These are phyloP conservation scores for Aspergillus biplanus DNA, from an alignment of 495 filamentous ascomycete genomes.

Conservation along the genomic window DNA sequence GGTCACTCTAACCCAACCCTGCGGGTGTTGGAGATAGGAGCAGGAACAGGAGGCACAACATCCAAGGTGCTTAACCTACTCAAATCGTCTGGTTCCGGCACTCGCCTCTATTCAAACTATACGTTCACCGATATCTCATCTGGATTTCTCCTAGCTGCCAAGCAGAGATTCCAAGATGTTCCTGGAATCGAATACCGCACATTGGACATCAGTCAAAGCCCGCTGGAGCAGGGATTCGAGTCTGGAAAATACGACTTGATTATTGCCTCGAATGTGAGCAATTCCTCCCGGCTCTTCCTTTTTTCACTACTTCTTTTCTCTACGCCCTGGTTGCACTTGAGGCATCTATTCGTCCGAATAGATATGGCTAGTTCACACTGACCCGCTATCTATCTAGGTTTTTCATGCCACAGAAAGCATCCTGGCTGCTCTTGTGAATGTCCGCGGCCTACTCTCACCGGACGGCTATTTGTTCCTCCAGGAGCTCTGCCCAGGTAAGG, in stretches of 20 bases:
- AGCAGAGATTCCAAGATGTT: slow-evolving; percentile 41
- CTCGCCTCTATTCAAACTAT: slow-evolving; percentile 20
- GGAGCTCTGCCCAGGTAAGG: not conserved
- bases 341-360: no score
- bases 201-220: slow-evolving; percentile 44
- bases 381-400: slow-evolving; percentile 12
- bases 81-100: not conserved
- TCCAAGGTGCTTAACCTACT: slow-evolving; percentile 9
- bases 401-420: slow-evolving; percentile 50
- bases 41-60: slow-evolving; percentile 45
- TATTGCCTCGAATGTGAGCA: slow-evolving; percentile 42
- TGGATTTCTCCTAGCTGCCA: slow-evolving; percentile 51
- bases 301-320: not conserved
- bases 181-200: slow-evolving; percentile 44
- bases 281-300: not conserved
- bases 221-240: slow-evolving; percentile 51
- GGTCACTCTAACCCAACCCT: slow-evolving; percentile 43
- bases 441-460: not conserved
- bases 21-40: slow-evolving; percentile 52
- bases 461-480: not conserved
- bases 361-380: not conserved
- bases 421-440: slow-evolving; percentile 31
- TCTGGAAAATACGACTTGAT: slow-evolving; percentile 53
- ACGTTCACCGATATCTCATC: slow-evolving; percentile 41
- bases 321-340: no score